Conservation (phyloP, 1,284 basidiomycete genomes). For the Neolentinus lepideus region DNA sequence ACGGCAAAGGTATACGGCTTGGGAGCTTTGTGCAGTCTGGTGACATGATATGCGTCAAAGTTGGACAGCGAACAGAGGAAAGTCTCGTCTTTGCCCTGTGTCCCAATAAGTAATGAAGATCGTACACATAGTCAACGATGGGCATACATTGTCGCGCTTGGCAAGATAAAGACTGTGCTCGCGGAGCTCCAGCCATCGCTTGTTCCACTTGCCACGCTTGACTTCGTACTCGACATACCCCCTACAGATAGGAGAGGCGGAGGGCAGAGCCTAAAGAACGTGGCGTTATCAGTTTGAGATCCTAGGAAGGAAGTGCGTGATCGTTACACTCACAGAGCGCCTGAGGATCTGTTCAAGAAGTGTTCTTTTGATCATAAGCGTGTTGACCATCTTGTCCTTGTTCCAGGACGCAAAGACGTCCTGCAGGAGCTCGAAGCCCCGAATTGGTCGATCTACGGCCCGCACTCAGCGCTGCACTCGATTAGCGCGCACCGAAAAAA, state of each 20-base stretch:
- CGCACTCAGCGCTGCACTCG: not conserved
- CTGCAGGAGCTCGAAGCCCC: constrained; percentile 72
- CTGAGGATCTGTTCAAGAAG: constrained; percentile 50
- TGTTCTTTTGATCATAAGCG: constrained; percentile 71
- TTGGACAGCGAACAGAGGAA: constrained; percentile 76
- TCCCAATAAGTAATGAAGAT: not conserved
- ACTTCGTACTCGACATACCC: constrained; percentile 81
- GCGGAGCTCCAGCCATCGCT: constrained; percentile 78
- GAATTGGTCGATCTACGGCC: constrained; percentile 70
- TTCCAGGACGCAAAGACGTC: constrained; percentile 81
- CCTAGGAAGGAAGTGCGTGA: not conserved
- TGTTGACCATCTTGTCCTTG: constrained; percentile 68
- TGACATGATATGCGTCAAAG: constrained; percentile 80
- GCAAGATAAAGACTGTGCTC: constrained; percentile 81
- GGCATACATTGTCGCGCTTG: constrained; percentile 76
- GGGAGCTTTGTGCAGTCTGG: constrained; percentile 64
- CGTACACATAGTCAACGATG: constrained; percentile 4
- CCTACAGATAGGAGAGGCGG: constrained; percentile 59
- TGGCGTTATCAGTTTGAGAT: not conserved
- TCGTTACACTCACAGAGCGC: constrained; percentile 43
- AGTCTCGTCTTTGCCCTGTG: constrained; percentile 75
- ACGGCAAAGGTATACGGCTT: constrained; percentile 78
- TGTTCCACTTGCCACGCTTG: constrained; percentile 89
- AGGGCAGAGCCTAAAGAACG: constrained; percentile 53
- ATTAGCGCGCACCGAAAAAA: constrained; percentile 5